Evolutionary conservation across 2,329 filamentous ascomycete genomes (phyloP), one percentile per base, ranked within the genome.

Genomic region (Calonectria multiphialidica): DNA sequence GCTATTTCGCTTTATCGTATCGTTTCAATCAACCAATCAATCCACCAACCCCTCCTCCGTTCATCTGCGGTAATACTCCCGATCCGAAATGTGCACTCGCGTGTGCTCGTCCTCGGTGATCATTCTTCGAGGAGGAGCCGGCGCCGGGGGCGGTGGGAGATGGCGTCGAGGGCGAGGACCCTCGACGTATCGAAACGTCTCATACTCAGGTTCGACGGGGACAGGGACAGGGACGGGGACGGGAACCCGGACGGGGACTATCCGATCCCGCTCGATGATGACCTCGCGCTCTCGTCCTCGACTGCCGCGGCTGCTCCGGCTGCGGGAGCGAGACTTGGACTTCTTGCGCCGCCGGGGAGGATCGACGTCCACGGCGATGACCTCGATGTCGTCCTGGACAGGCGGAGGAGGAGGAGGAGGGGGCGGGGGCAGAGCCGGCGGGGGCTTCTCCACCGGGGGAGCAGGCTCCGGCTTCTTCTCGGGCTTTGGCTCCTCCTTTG

Each of bases 151-250:
- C 50, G 81, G 77, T 25, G 78, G 76, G 12, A 76, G 45, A 50
- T 73, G 75, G 25, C 85, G 81, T 63, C 86, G 82, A 30, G 87
- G 85, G 0, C 86, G 82, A 35, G 87, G 85, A 0, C 86, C 87
- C 70, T 90, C 87, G 61, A 90, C 84, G 75, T 90, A 90, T 8
- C 89, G 87, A 76, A 84, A 90, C 35, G 87, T 87, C 44, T 89
- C 88, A 73, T 86, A 86, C 72, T 80, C 77, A 42, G 83, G 83
- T 75, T 83, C 84, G 25, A 80, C 80, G 62, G 81, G 82, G 21
- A 85, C 83, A 0, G 83, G 84, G 25, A 85, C 83, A 1, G 83
- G 84, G 7, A 87, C 83, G 9, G 83, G 84, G 7, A 87, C 83
- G 9, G 82, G 84, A 50, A 83, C 78, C 12, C 82, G 83, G 9